A percentile compares a stretch with the other conserved stretches of the same genome.
phyloP scores from a whole-genome alignment of 352 stramenopile species.

The Phytophthora cactorum region DNA sequence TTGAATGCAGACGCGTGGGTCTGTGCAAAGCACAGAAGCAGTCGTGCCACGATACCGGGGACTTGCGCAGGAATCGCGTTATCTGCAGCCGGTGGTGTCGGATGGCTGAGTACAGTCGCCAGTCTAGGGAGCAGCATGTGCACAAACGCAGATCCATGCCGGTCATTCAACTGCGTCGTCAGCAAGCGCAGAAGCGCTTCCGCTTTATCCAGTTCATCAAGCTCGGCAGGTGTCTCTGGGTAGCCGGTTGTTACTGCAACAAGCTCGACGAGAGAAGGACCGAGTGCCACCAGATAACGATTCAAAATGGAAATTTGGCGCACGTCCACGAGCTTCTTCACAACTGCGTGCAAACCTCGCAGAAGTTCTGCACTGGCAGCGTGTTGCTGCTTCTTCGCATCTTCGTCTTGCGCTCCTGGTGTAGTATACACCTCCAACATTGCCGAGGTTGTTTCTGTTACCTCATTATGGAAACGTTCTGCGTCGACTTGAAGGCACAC shows the following conservation, averaged over 20 bases:
- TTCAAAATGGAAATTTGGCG: constrained; percentile 44
- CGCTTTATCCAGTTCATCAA: constrained; percentile 48
- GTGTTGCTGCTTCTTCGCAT: constrained; percentile 27
- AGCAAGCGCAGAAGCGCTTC: constrained; percentile 59
- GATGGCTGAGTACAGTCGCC: constrained; percentile 39
- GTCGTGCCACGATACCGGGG: constrained; percentile 34
- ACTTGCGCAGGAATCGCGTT: constrained; percentile 29
- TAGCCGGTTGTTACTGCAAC: constrained; percentile 32
- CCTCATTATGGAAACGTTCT: constrained; percentile 47
- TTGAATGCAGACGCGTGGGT: constrained; percentile 60
- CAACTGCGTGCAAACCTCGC: constrained; percentile 39
- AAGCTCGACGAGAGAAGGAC: constrained; percentile 46
- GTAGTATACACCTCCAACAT: constrained; percentile 21
- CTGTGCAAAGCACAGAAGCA: constrained; percentile 64
- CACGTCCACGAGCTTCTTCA: constrained; percentile 54
- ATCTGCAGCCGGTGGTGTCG: constrained; percentile 11
- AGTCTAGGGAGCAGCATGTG: constrained; percentile 66
- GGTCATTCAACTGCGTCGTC: constrained; percentile 53
- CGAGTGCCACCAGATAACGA: constrained; percentile 54
- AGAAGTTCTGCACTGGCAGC: constrained; percentile 37
- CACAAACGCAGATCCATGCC: constrained; percentile 56
- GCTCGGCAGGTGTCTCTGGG: constrained; percentile 23
- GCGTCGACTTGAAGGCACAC: constrained; percentile 33
- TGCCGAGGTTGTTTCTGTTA: constrained; percentile 25
- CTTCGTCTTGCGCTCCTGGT: constrained; percentile 12